A percentile compares a stretch with the other conserved stretches of the same genome.
These are phyloP conservation scores for Carex myosuroides DNA, from an alignment of 176 grass and related monocot genomes.

Conservation along the genomic window DNA sequence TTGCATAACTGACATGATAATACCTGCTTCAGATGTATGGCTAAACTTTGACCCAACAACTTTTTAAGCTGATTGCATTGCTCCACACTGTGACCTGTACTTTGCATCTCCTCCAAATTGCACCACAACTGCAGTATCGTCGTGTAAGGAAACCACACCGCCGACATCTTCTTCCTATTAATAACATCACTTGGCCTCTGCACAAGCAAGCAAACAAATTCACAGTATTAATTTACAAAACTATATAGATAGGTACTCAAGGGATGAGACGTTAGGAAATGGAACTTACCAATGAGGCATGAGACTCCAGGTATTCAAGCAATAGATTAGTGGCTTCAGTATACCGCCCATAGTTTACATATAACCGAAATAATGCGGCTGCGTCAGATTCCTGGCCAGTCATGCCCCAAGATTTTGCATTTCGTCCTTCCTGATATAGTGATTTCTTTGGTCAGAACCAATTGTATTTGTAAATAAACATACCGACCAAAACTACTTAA, in stretches of 20 bases:
- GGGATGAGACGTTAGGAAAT: neutral
- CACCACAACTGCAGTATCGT: constrained; percentile 65
- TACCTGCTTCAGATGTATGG: constrained; percentile 69
- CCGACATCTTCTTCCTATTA: constrained; percentile 82
- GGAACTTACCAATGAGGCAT: constrained; percentile 57
- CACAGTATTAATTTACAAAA: neutral
- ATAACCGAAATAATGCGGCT: constrained; percentile 81
- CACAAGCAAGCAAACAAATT: constrained; percentile 21
- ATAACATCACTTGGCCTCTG: constrained; percentile 64
- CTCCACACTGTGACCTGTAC: constrained; percentile 48
- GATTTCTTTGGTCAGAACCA: neutral
- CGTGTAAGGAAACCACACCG: constrained; percentile 71
- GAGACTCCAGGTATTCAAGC: constrained; percentile 72
- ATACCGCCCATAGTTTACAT: constrained; percentile 69
- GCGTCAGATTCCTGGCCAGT: constrained; percentile 76
- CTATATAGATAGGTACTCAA: neutral
- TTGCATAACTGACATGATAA: neutral
- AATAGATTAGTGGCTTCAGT: constrained; percentile 76
- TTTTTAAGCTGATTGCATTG: constrained; percentile 73
- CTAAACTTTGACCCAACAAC: constrained; percentile 52
- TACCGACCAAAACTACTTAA: neutral
- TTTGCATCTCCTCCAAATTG: constrained; percentile 67
- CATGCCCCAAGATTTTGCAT: constrained; percentile 70
- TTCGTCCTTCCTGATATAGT: constrained; percentile 38
- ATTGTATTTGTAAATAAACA: constrained; percentile 3